Conservation (phyloP, 306 rosid genomes). For the Senna tora region DNA sequence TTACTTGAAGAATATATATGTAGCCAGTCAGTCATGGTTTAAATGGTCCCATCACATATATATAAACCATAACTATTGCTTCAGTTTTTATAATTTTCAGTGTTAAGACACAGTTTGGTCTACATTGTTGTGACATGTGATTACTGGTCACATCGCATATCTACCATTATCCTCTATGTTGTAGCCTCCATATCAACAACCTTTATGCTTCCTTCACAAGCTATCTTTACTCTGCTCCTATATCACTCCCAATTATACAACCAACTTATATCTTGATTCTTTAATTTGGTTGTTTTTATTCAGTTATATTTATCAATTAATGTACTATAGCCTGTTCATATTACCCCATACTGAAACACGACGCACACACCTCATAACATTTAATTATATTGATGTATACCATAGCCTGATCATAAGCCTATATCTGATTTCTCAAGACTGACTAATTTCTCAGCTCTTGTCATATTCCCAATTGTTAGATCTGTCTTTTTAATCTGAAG, state of each 20-base stretch:
- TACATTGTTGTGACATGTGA: not conserved
- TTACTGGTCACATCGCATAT: not conserved
- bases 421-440: not conserved
- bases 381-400: too few relatives aligned
- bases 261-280: not conserved
- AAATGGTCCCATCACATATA: not conserved
- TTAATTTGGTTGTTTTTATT: not conserved
- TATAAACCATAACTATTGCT: not conserved
- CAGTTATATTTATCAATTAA: not conserved
- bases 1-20: conserved; percentile 6
- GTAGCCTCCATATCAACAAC: not conserved
- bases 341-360: not conserved
- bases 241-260: not conserved
- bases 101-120: not conserved
- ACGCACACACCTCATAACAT: not conserved
- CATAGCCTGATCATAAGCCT: not conserved
- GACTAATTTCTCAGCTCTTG: not conserved
- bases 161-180: not conserved
- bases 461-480: too few relatives aligned
- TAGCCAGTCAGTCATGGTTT: not conserved
- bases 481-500: too few relatives aligned
- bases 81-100: too few relatives aligned
- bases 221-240: not conserved
- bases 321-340: not conserved
- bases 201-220: conserved; percentile 16